phyloP scores from a whole-genome alignment of 768 basidiomycete genomes.

The Lentinus brumalis region DNA sequence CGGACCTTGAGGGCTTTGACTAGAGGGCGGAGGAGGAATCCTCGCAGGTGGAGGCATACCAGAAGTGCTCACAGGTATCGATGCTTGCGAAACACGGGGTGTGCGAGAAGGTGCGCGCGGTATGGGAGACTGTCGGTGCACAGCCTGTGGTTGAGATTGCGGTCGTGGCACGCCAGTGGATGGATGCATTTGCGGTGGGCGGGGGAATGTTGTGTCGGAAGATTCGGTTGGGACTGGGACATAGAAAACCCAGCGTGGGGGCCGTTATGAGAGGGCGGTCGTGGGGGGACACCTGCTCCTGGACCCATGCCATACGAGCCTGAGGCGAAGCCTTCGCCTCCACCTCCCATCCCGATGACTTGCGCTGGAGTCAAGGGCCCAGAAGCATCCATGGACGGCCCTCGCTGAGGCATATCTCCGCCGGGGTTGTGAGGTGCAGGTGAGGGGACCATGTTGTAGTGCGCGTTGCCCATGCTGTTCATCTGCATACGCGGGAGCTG shows the following conservation, averaged over 20 bases:
- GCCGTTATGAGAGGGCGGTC: conserved; percentile 26
- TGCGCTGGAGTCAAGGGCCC: conserved; percentile 63
- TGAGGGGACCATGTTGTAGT: conserved; percentile 36
- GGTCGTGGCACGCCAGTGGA: conserved; percentile 41
- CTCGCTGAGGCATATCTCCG: conserved; percentile 43
- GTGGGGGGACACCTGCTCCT: conserved; percentile 3
- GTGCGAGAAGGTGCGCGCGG: conserved; percentile 46
- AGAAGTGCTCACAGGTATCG: conserved; percentile 34
- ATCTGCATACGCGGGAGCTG: conserved; percentile 22
- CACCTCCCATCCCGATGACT: conserved; percentile 51
- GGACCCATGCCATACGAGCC: conserved; percentile 11
- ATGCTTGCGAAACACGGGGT: conserved; percentile 43
- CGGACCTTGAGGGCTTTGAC: conserved; percentile 15
- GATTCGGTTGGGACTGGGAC: conserved; percentile 27
- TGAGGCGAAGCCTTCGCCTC: conserved; percentile 7
- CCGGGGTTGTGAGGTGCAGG: conserved; percentile 51
- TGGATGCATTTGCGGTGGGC: conserved; percentile 39
- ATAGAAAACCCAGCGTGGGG: conserved; percentile 25
- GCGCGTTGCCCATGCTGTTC: conserved; percentile 6
- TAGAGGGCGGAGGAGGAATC: conserved; percentile 14
- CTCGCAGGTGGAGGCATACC: conserved; percentile 22
- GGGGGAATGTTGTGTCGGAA: conserved; percentile 45
- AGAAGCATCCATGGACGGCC: conserved; percentile 35
- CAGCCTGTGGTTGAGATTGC: conserved; percentile 59
- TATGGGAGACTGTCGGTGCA: conserved; percentile 44